Evolutionary conservation across 2,329 filamentous ascomycete genomes (phyloP).

Genomic region (Ascochyta pisi): DNA sequence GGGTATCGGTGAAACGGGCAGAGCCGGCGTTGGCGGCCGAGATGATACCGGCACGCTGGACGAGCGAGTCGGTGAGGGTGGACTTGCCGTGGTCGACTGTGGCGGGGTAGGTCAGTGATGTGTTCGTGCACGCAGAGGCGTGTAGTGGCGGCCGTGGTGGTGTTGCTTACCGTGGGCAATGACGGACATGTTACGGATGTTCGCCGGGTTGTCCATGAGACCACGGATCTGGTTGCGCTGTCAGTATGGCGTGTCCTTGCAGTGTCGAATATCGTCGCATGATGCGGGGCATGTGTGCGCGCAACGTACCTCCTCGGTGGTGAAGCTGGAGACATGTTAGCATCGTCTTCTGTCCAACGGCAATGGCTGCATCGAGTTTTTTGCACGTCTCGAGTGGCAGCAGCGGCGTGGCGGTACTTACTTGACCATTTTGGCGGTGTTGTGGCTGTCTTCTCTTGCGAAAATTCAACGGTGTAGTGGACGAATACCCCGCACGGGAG

Average conservation of each 20-base stretch:
- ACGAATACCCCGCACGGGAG: slow-evolving; percentile 48
- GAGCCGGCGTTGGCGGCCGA: slow-evolving; percentile 97
- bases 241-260: slow-evolving; percentile 32
- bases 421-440: slow-evolving; percentile 99
- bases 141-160: neutral
- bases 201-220: slow-evolving; percentile 79
- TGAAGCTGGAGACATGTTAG: slow-evolving; percentile 80
- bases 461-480: slow-evolving; percentile 45
- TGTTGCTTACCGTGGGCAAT: slow-evolving; percentile 84
- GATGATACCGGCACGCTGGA: slow-evolving; percentile 99
- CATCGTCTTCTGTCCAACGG: slow-evolving; percentile 25
- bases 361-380: neutral
- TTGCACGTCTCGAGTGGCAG: neutral
- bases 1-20: slow-evolving; percentile 94
- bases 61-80: slow-evolving; percentile 97
- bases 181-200: slow-evolving; percentile 96
- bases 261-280: slow-evolving; percentile 23
- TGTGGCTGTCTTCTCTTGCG: slow-evolving; percentile 49
- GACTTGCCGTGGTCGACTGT: slow-evolving; percentile 99
- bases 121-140: slow-evolving; percentile 16
- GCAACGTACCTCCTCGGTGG: slow-evolving; percentile 80
- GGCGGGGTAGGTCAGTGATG: slow-evolving; percentile 34
- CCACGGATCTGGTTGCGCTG: slow-evolving; percentile 66
- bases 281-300: slow-evolving; percentile 31
- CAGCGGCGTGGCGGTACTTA: slow-evolving; percentile 64